Conservation (phyloP, 2,329 filamentous ascomycete species). For the Pseudocercospora macadamiae region DNA sequence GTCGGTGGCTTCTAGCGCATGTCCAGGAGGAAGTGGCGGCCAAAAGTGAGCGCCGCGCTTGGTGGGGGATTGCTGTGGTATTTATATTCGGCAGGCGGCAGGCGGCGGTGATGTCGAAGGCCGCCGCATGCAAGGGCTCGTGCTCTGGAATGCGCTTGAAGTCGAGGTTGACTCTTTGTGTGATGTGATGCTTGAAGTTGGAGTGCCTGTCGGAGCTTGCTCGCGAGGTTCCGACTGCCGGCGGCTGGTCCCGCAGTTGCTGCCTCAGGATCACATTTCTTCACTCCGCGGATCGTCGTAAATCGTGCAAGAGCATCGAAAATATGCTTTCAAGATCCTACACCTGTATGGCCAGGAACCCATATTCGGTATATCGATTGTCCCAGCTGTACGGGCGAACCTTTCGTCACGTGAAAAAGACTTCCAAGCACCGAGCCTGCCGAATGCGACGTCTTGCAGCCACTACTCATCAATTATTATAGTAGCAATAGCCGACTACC, state of each 20-base stretch:
- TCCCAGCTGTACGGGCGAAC: neutral
- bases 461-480: neutral
- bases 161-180: neutral
- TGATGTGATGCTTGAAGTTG: neutral
- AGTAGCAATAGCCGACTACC: constrained; percentile 3
- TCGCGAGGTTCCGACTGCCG: no score
- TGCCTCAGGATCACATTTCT: no score
- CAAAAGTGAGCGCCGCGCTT: neutral
- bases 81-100: neutral
- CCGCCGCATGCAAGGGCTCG: neutral
- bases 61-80: neutral
- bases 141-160: neutral
- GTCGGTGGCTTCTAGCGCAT: neutral
- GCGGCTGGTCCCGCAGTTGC: no score
- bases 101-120: neutral
- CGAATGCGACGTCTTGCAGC: neutral
- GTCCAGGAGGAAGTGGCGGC: neutral
- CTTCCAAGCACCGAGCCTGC: neutral
- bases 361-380: neutral
- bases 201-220: neutral
- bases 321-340: no score
- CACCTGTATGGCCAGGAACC: neutral
- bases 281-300: no score
- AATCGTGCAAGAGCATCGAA: no score
- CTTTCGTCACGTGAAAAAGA: neutral